Evolutionary conservation across 2,329 filamentous ascomycete genomes (phyloP).

Genomic region (Penicillium sp.): DNA sequence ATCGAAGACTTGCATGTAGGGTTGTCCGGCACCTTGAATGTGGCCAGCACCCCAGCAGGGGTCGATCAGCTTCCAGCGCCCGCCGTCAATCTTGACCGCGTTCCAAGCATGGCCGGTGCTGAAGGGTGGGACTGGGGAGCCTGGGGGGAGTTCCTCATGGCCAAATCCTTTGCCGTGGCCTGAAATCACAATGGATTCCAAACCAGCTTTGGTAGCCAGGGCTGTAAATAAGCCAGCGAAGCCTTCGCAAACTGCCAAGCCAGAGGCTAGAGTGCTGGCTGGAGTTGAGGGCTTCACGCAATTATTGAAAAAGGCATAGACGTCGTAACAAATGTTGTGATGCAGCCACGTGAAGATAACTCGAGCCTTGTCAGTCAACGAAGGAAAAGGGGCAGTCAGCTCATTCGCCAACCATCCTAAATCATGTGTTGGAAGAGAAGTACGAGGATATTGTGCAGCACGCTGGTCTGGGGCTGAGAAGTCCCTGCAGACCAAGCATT

Average conservation of each 20-base stretch:
- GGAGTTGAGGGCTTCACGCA: conserved; percentile 64
- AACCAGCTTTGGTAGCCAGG: conserved; percentile 71
- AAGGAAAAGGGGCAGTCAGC: conserved; percentile 74
- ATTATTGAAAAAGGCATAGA: conserved; percentile 69
- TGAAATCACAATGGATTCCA: conserved; percentile 68
- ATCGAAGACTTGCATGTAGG: conserved; percentile 65
- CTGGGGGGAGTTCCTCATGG: conserved; percentile 58
- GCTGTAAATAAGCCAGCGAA: conserved; percentile 79
- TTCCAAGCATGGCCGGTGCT: conserved; percentile 83
- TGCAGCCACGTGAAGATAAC: conserved; percentile 94
- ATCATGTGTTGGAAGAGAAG: conserved; percentile 64
- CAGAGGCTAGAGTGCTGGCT: conserved; percentile 67
- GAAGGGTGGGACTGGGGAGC: conserved; percentile 61
- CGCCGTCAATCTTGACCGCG: conserved; percentile 78
- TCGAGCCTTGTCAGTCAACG: conserved; percentile 82
- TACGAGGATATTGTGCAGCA: conserved; percentile 69
- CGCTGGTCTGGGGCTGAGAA: conserved; percentile 77
- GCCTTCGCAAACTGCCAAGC: conserved; percentile 84
- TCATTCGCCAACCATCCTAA: conserved; percentile 71
- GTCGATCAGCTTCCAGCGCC: conserved; percentile 87
- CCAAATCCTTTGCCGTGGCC: conserved; percentile 88
- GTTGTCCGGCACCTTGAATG: conserved; percentile 50
- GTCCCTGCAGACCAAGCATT: conserved; percentile 80
- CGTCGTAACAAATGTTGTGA: conserved; percentile 86
- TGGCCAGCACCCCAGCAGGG: conserved; percentile 87